These are phyloP conservation scores for Goffeauzyma gilvescens DNA, from an alignment of 768 basidiomycete species.

Conservation along the genomic window DNA sequence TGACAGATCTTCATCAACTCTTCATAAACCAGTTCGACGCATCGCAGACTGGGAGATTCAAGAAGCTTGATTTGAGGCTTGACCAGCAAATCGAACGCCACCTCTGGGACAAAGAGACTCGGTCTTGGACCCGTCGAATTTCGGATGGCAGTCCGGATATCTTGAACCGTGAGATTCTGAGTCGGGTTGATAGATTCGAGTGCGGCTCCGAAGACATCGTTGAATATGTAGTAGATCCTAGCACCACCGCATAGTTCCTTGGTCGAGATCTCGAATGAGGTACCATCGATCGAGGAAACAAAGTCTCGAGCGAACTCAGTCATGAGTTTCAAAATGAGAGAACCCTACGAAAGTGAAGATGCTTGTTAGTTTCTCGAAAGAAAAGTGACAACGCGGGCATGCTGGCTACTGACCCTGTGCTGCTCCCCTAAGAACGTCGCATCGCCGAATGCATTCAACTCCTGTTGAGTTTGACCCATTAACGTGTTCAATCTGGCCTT, in stretches of 20 bases:
- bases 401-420: slow-evolving; percentile 37
- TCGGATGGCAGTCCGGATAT: slow-evolving; percentile 92
- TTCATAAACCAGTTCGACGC: slow-evolving; percentile 95
- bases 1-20: slow-evolving; percentile 99
- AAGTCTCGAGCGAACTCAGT: slow-evolving; percentile 97
- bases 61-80: slow-evolving; percentile 96
- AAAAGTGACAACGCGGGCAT: neutral
- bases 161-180: slow-evolving; percentile 71
- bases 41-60: slow-evolving; percentile 81
- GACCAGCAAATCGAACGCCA: slow-evolving; percentile 87
- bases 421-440: slow-evolving; percentile 76
- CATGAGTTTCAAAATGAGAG: slow-evolving; percentile 83
- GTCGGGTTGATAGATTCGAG: slow-evolving; percentile 78
- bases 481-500: slow-evolving; percentile 91
- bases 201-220: slow-evolving; percentile 88
- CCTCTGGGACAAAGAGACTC: slow-evolving; percentile 88
- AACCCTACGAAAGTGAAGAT: slow-evolving; percentile 36
- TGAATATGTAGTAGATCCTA: slow-evolving; percentile 98
- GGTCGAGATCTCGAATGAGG: slow-evolving; percentile 84
- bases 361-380: neutral
- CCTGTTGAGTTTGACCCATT: slow-evolving; percentile 98
- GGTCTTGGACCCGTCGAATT: slow-evolving; percentile 95
- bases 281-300: slow-evolving; percentile 89
- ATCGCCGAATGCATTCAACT: slow-evolving; percentile 89
- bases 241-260: slow-evolving; percentile 97